Conservation (phyloP, 2,329 filamentous ascomycete genomes). For the Diaporthe australafricana region DNA sequence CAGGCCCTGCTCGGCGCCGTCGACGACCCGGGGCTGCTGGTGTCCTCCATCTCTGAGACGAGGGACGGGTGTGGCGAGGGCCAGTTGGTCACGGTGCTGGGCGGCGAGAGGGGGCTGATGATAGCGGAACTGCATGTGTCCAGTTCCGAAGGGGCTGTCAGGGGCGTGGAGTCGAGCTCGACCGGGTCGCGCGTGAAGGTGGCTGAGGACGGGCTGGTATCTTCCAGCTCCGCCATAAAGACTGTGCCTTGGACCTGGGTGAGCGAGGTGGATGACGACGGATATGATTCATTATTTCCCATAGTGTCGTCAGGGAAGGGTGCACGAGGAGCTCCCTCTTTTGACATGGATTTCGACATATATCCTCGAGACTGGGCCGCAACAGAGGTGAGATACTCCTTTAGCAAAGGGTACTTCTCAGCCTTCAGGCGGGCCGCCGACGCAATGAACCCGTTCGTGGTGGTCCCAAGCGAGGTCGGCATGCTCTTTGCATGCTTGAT, state of each 20-base stretch:
- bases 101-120: not conserved
- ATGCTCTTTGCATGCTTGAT: conserved; percentile 16
- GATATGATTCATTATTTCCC: too few relatives aligned
- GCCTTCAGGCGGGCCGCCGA: conserved; percentile 20
- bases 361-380: not conserved
- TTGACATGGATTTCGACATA: not conserved
- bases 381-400: conserved; percentile 14
- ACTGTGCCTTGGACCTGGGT: not conserved
- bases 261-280: not conserved
- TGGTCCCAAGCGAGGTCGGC: not conserved
- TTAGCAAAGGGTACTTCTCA: conserved; percentile 17
- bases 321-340: not conserved
- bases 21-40: not conserved
- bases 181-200: not conserved
- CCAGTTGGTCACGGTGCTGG: not conserved
- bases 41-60: conserved; percentile 12
- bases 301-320: not conserved
- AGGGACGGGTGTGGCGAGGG: not conserved
- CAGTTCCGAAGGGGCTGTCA: not conserved
- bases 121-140: not conserved
- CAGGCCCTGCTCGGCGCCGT: not conserved
- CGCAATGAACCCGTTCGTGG: not conserved
- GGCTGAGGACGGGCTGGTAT: not conserved
- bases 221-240: not conserved
- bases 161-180: conserved; percentile 7